These are phyloP conservation scores for Geotrichum klebahnii DNA, from an alignment of 1,139 yeast species.

Conservation along the genomic window DNA sequence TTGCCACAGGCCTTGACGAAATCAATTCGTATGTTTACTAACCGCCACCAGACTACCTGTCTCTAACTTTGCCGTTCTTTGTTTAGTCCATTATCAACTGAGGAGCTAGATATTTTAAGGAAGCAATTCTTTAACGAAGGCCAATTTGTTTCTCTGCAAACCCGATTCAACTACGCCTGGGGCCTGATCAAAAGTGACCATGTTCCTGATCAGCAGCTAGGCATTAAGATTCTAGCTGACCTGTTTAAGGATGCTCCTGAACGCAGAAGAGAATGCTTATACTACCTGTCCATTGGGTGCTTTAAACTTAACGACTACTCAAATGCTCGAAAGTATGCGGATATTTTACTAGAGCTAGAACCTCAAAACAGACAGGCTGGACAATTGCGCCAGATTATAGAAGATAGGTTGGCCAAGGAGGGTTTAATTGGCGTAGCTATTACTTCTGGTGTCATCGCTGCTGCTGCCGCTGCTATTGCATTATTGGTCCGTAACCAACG, in stretches of 20 bases:
- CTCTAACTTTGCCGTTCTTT: conserved; percentile 31
- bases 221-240: conserved; percentile 64
- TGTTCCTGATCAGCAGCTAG: conserved; percentile 65
- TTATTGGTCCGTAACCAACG: conserved; percentile 45
- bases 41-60: not conserved
- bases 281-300: conserved; percentile 83
- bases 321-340: conserved; percentile 82
- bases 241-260: conserved; percentile 68
- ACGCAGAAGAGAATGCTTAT: conserved; percentile 83
- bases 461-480: conserved; percentile 70
- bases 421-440: conserved; percentile 86
- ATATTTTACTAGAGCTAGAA: conserved; percentile 68
- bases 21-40: conserved; percentile 34
- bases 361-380: conserved; percentile 79
- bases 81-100: conserved; percentile 60
- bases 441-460: conserved; percentile 78
- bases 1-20: conserved; percentile 34
- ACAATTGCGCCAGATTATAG: conserved; percentile 68
- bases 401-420: conserved; percentile 78
- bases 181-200: conserved; percentile 72
- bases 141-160: conserved; percentile 73
- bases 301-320: conserved; percentile 83
- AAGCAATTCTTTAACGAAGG: conserved; percentile 79
- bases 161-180: conserved; percentile 94
- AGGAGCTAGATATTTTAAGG: conserved; percentile 68